Evolutionary conservation across 1,284 basidiomycete genomes (phyloP), one percentile per base, ranked within the genome.

Genomic region (Leccinum fallax): DNA sequence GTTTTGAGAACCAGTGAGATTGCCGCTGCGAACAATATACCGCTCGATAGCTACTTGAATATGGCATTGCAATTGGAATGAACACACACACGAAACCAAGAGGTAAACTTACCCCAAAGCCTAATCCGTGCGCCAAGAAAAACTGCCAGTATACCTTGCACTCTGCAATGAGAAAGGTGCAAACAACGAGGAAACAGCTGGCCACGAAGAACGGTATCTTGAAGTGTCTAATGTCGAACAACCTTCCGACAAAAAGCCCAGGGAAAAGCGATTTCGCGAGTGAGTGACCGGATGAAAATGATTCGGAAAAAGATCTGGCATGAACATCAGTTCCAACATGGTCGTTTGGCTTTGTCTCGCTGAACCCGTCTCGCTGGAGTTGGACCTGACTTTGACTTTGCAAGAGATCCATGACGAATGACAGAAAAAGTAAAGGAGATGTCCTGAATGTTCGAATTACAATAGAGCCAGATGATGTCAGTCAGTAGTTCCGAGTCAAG

Each of bases 111-210:
- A 80, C 75, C 16, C 80, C 81, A 26, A 77, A 63, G 4, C 73
- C 74, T n/a, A 82, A 59, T 1, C 80, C 82, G 56, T 83, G 81
- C 38, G 74, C 78, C 3, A 83, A 75, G 16, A 83, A 58, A 54
- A 82, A 76, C 46, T 55, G 53, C 53, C 32, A 85, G 67, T 81
- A 85, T 63, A 74, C 60, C 4, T 64, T 79, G 58, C 81, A 81
- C 64, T 85, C 75, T 0, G 80, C 76, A 28, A 40, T 36, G 59
- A 85, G 72, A 69, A 85, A 80, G 1, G 80, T 76, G 40, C 75
- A 77, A 5, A 78, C 65, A 19, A 81, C 72, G 48, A 84, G 74
- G 16, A 81, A 53, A 5, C 67, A 61, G 38, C 36, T 55, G 15
- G 34, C 53, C 5, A 40, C 7, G 9, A 40, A 40, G 36, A 36